A percentile compares a stretch with the other conserved stretches of the same genome.
phyloP scores from a whole-genome alignment of 2,329 filamentous ascomycete species.

The Meredithiella fracta region DNA sequence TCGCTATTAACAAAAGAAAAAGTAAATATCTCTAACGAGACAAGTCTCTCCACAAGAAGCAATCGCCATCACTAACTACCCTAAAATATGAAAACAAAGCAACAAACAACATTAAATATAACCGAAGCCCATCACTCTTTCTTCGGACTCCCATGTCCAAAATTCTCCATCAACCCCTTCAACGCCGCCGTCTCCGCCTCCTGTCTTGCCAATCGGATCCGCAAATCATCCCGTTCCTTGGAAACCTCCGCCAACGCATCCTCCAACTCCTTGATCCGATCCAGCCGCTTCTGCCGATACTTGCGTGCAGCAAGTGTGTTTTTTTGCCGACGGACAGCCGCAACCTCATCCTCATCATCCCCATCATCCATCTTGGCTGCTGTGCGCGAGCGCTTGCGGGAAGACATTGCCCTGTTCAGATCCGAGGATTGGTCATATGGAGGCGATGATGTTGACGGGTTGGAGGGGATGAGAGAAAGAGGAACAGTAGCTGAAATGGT shows the following conservation, averaged over 20 bases:
- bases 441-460: constrained; percentile 5
- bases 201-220: constrained; percentile 43
- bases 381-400: constrained; percentile 8
- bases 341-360: constrained; percentile 9
- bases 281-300: constrained; percentile 54
- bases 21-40: neutral
- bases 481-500: neutral
- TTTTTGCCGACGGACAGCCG: constrained; percentile 30
- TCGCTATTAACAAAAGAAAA: neutral
- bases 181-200: constrained; percentile 50
- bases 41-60: neutral
- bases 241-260: constrained; percentile 39
- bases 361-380: constrained; percentile 9
- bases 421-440: neutral
- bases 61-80: neutral
- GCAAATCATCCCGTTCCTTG: constrained; percentile 46
- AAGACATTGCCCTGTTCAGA: neutral
- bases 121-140: neutral
- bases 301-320: constrained; percentile 58
- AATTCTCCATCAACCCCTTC: constrained; percentile 29
- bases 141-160: neutral
- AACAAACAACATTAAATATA: neutral
- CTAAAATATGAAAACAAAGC: neutral
- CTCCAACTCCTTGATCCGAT: constrained; percentile 48
- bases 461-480: neutral